phyloP scores from a whole-genome alignment of 257 asterid species.

The Nicotiana obtusifolia region DNA sequence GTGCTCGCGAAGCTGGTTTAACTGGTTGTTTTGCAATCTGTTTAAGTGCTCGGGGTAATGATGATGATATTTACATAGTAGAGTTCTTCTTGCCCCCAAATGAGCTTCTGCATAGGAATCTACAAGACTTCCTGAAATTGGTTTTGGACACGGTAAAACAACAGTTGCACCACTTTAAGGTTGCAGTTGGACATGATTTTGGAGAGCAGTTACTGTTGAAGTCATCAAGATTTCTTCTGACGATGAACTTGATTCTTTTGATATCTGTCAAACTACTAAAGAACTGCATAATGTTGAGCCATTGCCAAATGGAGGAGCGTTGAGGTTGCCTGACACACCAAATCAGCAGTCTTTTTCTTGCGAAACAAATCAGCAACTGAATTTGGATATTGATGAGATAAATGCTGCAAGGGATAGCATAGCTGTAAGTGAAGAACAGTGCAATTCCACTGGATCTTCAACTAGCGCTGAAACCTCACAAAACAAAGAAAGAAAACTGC shows the following conservation, averaged over 20 bases:
- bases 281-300: not conserved
- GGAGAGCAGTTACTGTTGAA: not conserved
- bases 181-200: not conserved
- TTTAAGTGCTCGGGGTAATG: not conserved
- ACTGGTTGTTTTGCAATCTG: not conserved
- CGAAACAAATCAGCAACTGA: no score
- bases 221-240: not conserved
- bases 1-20: not conserved
- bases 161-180: not conserved
- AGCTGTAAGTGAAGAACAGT: not conserved
- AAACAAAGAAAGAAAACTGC: not conserved
- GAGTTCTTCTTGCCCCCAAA: not conserved
- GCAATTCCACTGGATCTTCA: not conserved
- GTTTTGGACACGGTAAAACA: not conserved
- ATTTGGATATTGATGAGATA: not conserved
- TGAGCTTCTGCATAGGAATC: not conserved
- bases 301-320: not conserved
- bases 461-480: not conserved
- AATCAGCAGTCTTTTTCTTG: not conserved
- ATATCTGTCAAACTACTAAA: not conserved
- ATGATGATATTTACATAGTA: not conserved
- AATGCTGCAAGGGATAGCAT: not conserved
- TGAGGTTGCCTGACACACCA: not conserved
- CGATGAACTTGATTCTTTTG: not conserved
- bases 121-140: not conserved